Evolutionary conservation across 768 basidiomycete genomes (phyloP).

Genomic region (Crassisporium funariophilum): DNA sequence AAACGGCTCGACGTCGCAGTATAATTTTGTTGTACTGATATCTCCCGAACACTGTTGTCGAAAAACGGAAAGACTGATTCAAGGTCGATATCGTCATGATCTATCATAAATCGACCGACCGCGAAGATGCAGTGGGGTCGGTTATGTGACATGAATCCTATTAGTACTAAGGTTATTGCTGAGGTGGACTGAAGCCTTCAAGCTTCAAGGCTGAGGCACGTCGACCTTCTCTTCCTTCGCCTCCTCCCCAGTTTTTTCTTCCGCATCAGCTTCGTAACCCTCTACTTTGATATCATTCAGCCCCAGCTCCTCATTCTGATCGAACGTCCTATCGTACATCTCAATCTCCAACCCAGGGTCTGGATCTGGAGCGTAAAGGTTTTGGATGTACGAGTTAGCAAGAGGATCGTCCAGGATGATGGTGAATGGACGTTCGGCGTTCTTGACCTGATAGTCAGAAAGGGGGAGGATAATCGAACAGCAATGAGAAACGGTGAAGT

Average conservation of each 20-base stretch:
- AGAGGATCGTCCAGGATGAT: constrained; percentile 94
- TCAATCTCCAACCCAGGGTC: constrained; percentile 92
- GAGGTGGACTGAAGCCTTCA: not conserved
- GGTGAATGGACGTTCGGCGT: constrained; percentile 80
- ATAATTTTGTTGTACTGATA: too few relatives aligned
- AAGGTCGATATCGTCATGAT: too few relatives aligned
- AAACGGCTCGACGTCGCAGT: too few relatives aligned
- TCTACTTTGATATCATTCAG: constrained; percentile 90
- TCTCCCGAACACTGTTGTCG: too few relatives aligned
- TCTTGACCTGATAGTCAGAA: constrained; percentile 61
- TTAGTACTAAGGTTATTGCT: not conserved
- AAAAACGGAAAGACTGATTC: too few relatives aligned
- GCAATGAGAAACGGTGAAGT: not conserved
- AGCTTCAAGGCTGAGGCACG: not conserved
- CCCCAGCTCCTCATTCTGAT: constrained; percentile 95
- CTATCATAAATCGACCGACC: too few relatives aligned
- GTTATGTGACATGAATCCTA: not conserved
- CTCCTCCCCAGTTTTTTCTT: not conserved
- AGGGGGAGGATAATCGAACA: not conserved
- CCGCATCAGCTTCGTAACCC: constrained; percentile 51
- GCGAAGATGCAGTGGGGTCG: too few relatives aligned
- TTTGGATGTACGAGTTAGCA: constrained; percentile 94
- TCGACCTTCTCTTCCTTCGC: constrained; percentile 1
- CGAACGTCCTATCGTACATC: constrained; percentile 79
- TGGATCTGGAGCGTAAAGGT: constrained; percentile 94